A percentile compares a stretch with the other conserved stretches of the same genome.
Evolutionary conservation across 805 yeast species (phyloP).

Genomic region (Ogataea paradorogensis): DNA sequence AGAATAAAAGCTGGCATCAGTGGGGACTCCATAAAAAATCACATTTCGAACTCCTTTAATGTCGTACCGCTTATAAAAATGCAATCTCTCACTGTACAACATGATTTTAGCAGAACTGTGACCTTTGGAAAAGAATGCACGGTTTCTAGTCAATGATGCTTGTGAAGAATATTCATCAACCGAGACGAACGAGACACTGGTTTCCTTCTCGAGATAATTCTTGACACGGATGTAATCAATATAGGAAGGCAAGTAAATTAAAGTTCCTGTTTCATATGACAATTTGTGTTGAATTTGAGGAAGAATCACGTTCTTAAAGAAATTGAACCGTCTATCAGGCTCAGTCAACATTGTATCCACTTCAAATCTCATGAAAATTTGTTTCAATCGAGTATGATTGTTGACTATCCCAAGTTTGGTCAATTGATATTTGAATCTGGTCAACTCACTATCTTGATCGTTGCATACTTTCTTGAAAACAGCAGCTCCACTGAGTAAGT

Average conservation of each 20-base stretch:
- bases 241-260: conserved; percentile 82
- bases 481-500: conserved; percentile 55
- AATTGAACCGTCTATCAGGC: conserved; percentile 80
- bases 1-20: conserved; percentile 77
- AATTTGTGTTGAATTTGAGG: conserved; percentile 67
- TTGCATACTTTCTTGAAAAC: conserved; percentile 48
- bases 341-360: conserved; percentile 55
- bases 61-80: conserved; percentile 84
- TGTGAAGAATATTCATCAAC: conserved; percentile 81
- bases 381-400: conserved; percentile 50
- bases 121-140: conserved; percentile 61
- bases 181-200: conserved; percentile 63
- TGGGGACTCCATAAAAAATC: conserved; percentile 79
- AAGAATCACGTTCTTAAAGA: conserved; percentile 67
- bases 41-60: conserved; percentile 81
- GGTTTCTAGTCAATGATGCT: conserved; percentile 64
- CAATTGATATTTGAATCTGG: conserved; percentile 49
- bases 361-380: conserved; percentile 70
- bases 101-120: conserved; percentile 45
- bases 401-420: conserved; percentile 30
- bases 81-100: conserved; percentile 92
- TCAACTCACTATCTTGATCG: conserved; percentile 53
- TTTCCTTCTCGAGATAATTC: conserved; percentile 60
- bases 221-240: conserved; percentile 80
- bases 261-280: conserved; percentile 67